A percentile compares a stretch with the other conserved stretches of the same genome.
These are phyloP conservation scores for Aspergillus udagawae DNA, from an alignment of 2,329 filamentous ascomycete genomes.

Conservation along the genomic window DNA sequence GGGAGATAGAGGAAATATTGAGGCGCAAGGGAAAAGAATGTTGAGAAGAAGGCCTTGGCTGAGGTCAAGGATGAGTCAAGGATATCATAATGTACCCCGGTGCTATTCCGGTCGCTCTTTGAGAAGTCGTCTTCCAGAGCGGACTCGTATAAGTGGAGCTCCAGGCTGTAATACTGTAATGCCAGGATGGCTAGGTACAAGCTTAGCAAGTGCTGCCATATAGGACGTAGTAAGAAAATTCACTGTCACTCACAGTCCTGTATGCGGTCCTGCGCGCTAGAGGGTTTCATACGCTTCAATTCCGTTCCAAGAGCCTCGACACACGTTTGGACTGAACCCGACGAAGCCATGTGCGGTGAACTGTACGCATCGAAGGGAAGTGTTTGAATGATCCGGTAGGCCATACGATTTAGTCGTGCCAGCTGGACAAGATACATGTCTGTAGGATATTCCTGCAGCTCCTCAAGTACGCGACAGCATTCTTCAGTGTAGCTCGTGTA, in stretches of 20 bases:
- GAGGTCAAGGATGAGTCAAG: conserved; percentile 50
- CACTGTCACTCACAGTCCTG: conserved; percentile 4
- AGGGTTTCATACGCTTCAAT: conserved; percentile 28
- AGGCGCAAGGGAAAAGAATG: conserved; percentile 45
- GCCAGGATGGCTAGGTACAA: conserved; percentile 16
- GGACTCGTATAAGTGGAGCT: conserved; percentile 23
- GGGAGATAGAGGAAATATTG: conserved; percentile 46
- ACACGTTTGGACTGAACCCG: conserved; percentile 20
- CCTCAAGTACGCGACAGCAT: conserved; percentile 47
- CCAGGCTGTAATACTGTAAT: conserved; percentile 24
- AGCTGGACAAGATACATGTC: conserved; percentile 48
- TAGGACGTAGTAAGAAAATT: too few species aligned
- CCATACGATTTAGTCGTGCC: conserved; percentile 49
- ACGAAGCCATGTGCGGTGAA: conserved; percentile 1
- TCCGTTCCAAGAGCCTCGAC: conserved; percentile 45
- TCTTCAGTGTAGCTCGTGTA: conserved; percentile 52
- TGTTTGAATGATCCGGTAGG: conserved; percentile 45
- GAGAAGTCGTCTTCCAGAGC: conserved; percentile 35
- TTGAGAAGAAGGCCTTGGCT: conserved; percentile 49
- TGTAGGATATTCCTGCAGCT: conserved; percentile 43
- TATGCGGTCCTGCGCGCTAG: conserved; percentile 3
- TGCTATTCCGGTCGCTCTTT: conserved; percentile 32
- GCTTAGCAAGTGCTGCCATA: not conserved
- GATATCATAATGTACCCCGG: conserved; percentile 29
- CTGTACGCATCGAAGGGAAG: conserved; percentile 17